Evolutionary conservation across 23 red algal genomes (phyloP).

Genomic region (Cyanidioschyzon merolae): DNA sequence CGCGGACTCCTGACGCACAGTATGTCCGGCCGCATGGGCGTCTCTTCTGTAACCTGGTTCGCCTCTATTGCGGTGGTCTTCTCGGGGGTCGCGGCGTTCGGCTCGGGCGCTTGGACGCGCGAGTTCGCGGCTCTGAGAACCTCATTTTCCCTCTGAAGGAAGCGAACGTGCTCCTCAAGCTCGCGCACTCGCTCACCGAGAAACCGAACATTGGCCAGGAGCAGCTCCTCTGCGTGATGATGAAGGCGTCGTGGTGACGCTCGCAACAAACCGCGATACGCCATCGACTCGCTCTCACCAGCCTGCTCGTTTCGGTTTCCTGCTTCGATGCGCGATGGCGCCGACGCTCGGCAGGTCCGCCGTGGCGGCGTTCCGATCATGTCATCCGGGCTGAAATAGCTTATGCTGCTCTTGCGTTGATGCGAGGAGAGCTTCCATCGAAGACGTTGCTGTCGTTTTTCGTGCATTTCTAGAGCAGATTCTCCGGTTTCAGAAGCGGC

Average conservation of each 20-base stretch:
- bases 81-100: no score
- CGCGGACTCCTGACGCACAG: no score
- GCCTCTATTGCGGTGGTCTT: no score
- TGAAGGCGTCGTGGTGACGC: not conserved
- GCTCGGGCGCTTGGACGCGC: no score
- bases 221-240: conserved; percentile 4
- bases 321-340: not conserved
- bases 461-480: no score
- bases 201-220: conserved; percentile 1
- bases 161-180: not conserved
- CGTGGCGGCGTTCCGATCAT: not conserved
- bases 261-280: not conserved
- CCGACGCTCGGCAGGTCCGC: not conserved
- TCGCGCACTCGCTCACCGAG: conserved; percentile 10
- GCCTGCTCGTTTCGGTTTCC: not conserved
- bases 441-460: no score
- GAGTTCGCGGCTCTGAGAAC: no score
- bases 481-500: no score
- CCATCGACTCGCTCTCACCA: not conserved
- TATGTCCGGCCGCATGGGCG: no score
- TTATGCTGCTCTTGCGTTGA: not conserved
- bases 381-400: not conserved
- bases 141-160: not conserved
- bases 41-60: no score
- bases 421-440: no score